phyloP scores from a whole-genome alignment of 345 rosid species.

The Populus simonii region DNA sequence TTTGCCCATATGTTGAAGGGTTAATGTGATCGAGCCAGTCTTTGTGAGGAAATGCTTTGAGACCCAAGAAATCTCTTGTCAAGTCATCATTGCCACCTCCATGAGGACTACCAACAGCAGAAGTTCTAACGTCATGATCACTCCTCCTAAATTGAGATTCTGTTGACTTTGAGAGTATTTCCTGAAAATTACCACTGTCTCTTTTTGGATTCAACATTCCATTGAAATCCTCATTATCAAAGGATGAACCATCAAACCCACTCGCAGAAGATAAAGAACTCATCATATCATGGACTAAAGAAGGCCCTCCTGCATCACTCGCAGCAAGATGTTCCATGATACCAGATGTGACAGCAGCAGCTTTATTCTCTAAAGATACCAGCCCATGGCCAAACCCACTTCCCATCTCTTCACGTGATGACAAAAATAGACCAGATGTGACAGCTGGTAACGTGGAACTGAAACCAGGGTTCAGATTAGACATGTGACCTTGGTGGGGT shows the following conservation, averaged over 20 bases:
- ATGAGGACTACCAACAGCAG: background rate
- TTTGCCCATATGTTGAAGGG: conserved; percentile 26
- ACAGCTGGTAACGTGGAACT: conserved; percentile 10
- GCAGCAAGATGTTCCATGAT: conserved; percentile 21
- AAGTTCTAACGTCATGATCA: conserved; percentile 9
- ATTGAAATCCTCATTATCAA: conserved; percentile 26
- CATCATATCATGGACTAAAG: conserved; percentile 31
- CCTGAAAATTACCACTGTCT: conserved; percentile 8
- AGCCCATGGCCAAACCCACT: conserved; percentile 25
- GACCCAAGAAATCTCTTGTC: conserved; percentile 65
- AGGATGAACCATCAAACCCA: conserved; percentile 26
- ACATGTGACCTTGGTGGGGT: conserved; percentile 35
- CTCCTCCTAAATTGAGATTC: background rate
- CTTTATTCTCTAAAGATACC: conserved; percentile 40
- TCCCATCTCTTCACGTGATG: conserved; percentile 39
- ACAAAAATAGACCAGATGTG: conserved; percentile 23
- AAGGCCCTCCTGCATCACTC: conserved; percentile 13
- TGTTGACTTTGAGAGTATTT: conserved; percentile 12
- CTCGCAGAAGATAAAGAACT: conserved; percentile 17
- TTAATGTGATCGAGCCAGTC: conserved; percentile 27
- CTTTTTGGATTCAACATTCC: conserved; percentile 22
- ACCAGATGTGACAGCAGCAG: conserved; percentile 23
- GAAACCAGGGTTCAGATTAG: conserved; percentile 11
- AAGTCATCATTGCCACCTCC: conserved; percentile 24
- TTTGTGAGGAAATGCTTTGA: conserved; percentile 36